Evolutionary conservation across 2,329 filamentous ascomycete species (phyloP).

Genomic region (Paecilomyces sp.): DNA sequence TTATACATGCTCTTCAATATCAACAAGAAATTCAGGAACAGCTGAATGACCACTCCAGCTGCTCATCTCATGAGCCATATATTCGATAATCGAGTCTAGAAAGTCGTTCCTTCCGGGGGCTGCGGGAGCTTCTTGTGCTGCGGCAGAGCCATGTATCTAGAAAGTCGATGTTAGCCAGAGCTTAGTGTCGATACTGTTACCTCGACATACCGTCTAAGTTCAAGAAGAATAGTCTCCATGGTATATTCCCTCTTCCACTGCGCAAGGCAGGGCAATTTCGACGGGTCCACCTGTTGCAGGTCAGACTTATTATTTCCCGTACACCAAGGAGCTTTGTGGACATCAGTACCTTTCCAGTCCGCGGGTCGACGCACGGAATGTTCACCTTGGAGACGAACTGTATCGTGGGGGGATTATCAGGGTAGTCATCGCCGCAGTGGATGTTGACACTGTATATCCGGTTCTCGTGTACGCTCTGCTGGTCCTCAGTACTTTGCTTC

Average conservation of each 20-base stretch:
- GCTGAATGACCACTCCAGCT: constrained; percentile 18
- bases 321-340: neutral
- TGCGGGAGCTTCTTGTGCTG: constrained; percentile 93
- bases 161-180: constrained; percentile 16
- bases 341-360: constrained; percentile 60
- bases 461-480: constrained; percentile 90
- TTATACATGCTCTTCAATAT: constrained; percentile 28
- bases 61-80: constrained; percentile 14
- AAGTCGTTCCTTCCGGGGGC: constrained; percentile 75
- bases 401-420: constrained; percentile 79
- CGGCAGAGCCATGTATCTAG: constrained; percentile 85
- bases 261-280: constrained; percentile 73
- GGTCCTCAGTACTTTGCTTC: constrained; percentile 1
- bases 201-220: constrained; percentile 62
- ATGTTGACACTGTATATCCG: constrained; percentile 98
- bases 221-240: constrained; percentile 89
- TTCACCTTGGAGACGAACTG: constrained; percentile 94
- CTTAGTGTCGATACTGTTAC: constrained; percentile 11
- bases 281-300: constrained; percentile 62
- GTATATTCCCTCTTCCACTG: constrained; percentile 91
- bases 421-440: constrained; percentile 85
- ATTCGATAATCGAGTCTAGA: constrained; percentile 22
- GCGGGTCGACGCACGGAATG: constrained; percentile 82
- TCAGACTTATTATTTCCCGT: neutral
- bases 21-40: constrained; percentile 10